Conservation (phyloP, 139 green algal species). For the Coccomyxa sp. region DNA sequence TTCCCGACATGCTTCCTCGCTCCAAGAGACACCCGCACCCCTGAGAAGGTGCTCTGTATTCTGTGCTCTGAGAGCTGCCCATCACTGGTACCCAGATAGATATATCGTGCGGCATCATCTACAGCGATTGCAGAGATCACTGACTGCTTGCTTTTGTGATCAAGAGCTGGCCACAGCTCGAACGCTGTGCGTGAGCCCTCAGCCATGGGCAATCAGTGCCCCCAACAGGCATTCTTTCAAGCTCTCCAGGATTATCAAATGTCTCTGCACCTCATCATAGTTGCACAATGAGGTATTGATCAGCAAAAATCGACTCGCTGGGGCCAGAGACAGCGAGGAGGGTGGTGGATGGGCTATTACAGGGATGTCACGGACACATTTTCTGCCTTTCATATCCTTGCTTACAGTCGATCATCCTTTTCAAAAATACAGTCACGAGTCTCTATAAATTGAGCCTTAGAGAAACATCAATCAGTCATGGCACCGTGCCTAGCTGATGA, state of each 20-base stretch:
- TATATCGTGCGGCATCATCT: not conserved
- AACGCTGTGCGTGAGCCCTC: constrained; percentile 12
- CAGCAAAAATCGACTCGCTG: not conserved
- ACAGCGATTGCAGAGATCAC: constrained; percentile 32
- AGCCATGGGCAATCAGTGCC: not conserved
- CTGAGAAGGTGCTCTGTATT: not conserved
- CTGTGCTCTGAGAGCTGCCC: constrained; percentile 45
- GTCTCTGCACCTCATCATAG: too few species aligned
- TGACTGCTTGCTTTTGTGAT: constrained; percentile 10
- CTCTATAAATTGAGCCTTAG: too few species aligned
- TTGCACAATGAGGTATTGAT: not conserved
- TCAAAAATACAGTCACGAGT: too few species aligned
- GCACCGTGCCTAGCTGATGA: too few species aligned
- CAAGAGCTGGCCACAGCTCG: constrained; percentile 14
- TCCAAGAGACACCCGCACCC: constrained; percentile 17
- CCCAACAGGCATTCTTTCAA: not conserved
- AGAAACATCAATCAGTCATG: too few species aligned
- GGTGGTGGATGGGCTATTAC: too few species aligned
- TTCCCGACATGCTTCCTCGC: constrained; percentile 38
- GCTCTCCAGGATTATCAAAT: not conserved
- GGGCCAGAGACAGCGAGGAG: too few species aligned
- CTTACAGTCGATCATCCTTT: too few species aligned
- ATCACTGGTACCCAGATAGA: constrained; percentile 48
- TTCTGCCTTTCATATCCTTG: too few species aligned
- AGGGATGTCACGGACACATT: too few species aligned